Percentiles rank a stretch among this genome's conserved stretches.
Conservation (phyloP, 2,329 filamentous ascomycete genomes). For the Botrytis elliptica region DNA sequence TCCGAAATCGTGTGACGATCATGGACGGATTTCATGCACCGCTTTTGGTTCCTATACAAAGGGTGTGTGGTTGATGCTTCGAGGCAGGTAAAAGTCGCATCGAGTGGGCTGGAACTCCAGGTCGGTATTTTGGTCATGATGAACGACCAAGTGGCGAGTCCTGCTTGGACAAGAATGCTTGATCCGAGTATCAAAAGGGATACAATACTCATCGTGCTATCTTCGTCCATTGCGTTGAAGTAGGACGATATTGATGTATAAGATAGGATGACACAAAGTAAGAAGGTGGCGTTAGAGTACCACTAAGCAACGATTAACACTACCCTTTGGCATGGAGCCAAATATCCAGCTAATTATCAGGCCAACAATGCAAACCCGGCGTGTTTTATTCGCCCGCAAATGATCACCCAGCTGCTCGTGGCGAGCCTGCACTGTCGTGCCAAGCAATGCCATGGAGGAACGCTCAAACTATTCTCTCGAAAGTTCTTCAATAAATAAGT, state of each 20-base stretch:
- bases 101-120: not conserved
- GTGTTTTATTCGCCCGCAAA: not conserved
- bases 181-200: not conserved
- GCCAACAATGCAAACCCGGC: too few species aligned
- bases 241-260: not conserved
- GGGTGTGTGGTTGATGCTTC: not conserved
- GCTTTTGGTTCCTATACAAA: not conserved
- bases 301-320: not conserved
- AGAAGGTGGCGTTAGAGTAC: not conserved
- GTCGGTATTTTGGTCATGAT: not conserved
- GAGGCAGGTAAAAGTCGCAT: not conserved
- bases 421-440: not conserved
- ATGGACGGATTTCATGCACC: not conserved
- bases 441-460: not conserved
- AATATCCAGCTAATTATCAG: not conserved
- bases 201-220: accelerated
- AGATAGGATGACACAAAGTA: not conserved
- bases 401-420: not conserved
- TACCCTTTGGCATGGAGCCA: not conserved
- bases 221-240: not conserved
- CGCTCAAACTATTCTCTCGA: not conserved
- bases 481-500: not conserved
- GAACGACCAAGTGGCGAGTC: not conserved
- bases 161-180: not conserved
- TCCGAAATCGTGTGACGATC: accelerated